Conservation (phyloP, 805 yeast species). For the Saccharomycopsis oosterbeekiorum region DNA sequence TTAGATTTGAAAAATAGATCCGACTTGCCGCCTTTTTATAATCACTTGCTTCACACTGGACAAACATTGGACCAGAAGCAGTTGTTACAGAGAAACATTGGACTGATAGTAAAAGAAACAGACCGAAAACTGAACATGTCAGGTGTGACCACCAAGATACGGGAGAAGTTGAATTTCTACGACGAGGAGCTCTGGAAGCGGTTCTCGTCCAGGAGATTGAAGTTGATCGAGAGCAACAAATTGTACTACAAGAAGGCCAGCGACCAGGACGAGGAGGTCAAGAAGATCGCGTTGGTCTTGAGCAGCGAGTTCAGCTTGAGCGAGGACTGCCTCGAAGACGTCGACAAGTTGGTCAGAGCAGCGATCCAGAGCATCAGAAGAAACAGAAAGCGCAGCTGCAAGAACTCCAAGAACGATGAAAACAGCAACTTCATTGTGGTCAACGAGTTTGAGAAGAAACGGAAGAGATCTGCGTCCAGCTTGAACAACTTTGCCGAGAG, state of each 20-base stretch:
- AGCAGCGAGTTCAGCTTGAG: constrained; percentile 72
- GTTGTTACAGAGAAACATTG: too few species aligned
- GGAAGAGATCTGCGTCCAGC: constrained; percentile 15
- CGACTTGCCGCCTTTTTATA: too few species aligned
- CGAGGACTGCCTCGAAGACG: constrained; percentile 50
- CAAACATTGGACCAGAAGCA: too few species aligned
- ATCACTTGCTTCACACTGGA: too few species aligned
- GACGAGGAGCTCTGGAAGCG: constrained; percentile 84
- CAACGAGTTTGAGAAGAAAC: constrained; percentile 22
- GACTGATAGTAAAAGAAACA: too few species aligned
- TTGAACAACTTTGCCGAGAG: background rate
- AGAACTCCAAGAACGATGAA: background rate
- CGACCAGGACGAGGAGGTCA: constrained; percentile 81
- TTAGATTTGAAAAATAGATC: too few species aligned
- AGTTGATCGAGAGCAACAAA: constrained; percentile 58
- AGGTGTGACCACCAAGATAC: constrained; percentile 35
- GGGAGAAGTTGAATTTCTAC: constrained; percentile 52
- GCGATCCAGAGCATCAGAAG: constrained; percentile 91
- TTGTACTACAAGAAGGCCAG: constrained; percentile 68
- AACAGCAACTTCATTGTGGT: background rate
- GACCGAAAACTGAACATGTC: background rate
- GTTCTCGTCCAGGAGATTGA: constrained; percentile 83
- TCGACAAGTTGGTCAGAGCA: constrained; percentile 82
- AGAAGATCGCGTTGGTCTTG: constrained; percentile 65
- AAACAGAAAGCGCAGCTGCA: constrained; percentile 57